phyloP scores from a whole-genome alignment of 1,284 basidiomycete species.

The Irpex sp. region DNA sequence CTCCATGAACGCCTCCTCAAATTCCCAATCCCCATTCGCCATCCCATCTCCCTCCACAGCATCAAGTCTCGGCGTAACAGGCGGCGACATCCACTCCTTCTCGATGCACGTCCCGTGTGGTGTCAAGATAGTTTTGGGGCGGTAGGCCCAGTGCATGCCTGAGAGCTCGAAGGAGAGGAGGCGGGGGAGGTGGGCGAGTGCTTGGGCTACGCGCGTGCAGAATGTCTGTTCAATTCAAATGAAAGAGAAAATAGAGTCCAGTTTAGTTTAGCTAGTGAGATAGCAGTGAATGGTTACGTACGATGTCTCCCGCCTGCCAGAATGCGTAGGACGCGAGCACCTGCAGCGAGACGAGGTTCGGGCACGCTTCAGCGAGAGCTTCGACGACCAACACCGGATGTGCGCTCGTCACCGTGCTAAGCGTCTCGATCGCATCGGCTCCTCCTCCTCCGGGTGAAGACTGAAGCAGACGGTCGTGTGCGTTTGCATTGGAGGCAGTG shows the following conservation, averaged over 20 bases:
- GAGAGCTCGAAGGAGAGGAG: constrained; percentile 66
- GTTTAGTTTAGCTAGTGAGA: constrained; percentile 12
- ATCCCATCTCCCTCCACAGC: constrained; percentile 9
- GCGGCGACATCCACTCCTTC: constrained; percentile 30
- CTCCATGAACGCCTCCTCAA: constrained; percentile 27
- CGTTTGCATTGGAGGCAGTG: constrained; percentile 28
- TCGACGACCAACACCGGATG: constrained; percentile 31
- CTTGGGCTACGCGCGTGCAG: constrained; percentile 55
- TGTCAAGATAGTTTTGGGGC: constrained; percentile 17
- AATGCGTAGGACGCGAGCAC: constrained; percentile 32
- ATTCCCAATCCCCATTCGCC: constrained; percentile 22
- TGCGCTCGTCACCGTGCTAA: constrained; percentile 33
- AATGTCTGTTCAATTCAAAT: constrained; percentile 41
- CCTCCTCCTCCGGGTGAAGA: neutral
- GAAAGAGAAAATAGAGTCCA: constrained; percentile 7
- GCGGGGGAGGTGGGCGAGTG: constrained; percentile 50
- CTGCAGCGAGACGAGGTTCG: constrained; percentile 30
- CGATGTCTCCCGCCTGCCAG: constrained; percentile 30
- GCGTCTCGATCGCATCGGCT: constrained; percentile 20
- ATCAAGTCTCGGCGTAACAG: constrained; percentile 24
- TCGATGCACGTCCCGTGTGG: constrained; percentile 11
- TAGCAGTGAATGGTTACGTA: constrained; percentile 18
- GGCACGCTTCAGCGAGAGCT: constrained; percentile 29
- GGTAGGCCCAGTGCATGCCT: constrained; percentile 62
- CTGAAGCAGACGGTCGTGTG: constrained; percentile 15